Evolutionary conservation across 2,329 filamentous ascomycete species (phyloP).

Genomic region (Penicillium psychrosexuale): DNA sequence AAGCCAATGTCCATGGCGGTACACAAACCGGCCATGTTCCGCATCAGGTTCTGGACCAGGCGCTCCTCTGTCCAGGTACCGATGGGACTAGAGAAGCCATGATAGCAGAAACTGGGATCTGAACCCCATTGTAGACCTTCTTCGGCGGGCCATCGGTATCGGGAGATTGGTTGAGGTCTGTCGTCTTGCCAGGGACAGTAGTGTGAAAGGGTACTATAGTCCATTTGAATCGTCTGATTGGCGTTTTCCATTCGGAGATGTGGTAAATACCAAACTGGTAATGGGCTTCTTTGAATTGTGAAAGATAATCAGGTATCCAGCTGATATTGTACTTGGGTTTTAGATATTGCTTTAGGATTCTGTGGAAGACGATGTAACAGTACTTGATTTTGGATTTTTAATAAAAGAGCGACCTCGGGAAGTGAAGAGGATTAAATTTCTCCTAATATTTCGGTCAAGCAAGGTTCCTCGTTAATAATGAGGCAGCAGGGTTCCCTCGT

Average conservation of each 20-base stretch:
- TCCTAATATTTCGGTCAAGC: not conserved
- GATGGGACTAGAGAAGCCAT: conserved; percentile 21
- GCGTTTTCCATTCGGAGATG: conserved; percentile 1
- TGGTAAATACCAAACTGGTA: too few species aligned
- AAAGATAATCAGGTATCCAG: too few species aligned
- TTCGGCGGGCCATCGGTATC: conserved; percentile 5
- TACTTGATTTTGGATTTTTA: not conserved
- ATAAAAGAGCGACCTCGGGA: not conserved
- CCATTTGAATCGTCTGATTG: not conserved
- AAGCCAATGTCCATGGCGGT: conserved; percentile 12
- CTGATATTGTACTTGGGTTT: not conserved
- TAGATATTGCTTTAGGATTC: not conserved
- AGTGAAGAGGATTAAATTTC: not conserved
- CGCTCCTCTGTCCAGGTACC: conserved; percentile 24
- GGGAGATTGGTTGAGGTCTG: conserved; percentile 2
- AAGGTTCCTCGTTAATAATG: conserved; percentile 4
- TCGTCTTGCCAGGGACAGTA: conserved; percentile 3
- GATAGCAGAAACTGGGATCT: conserved; percentile 23
- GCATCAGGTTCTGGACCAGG: conserved; percentile 18
- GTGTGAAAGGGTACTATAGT: not conserved
- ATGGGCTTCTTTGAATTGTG: not conserved
- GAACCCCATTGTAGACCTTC: conserved; percentile 23
- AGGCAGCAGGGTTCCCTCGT: conserved; percentile 12
- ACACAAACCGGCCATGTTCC: conserved; percentile 18
- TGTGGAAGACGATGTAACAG: not conserved